These are phyloP conservation scores for Teratosphaeriaceae sp. DNA, from an alignment of 2,329 filamentous ascomycete species.

Conservation along the genomic window DNA sequence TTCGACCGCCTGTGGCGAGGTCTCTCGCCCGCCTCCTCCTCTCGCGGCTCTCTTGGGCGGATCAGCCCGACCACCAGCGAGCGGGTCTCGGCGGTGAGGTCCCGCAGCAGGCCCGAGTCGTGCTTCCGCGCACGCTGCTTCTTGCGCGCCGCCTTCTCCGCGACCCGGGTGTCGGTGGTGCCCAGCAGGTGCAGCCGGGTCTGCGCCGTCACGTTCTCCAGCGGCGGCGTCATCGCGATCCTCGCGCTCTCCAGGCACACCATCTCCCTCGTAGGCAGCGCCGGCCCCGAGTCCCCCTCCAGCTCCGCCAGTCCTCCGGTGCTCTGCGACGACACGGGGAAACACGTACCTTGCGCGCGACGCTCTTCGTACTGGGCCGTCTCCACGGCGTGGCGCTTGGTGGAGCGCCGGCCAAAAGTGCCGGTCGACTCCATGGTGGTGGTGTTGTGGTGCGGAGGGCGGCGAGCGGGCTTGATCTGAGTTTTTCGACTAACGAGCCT, in stretches of 20 bases:
- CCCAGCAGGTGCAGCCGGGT: conserved; percentile 1
- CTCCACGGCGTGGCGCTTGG: background rate
- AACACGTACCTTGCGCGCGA: background rate
- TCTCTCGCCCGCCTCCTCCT: background rate
- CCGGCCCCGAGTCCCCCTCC: background rate
- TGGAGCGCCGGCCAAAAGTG: background rate
- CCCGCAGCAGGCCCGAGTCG: background rate
- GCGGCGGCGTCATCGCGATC: background rate
- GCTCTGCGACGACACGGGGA: background rate
- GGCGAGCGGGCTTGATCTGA: background rate
- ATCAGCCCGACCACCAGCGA: conserved; percentile 1
- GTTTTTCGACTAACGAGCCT: too few species aligned
- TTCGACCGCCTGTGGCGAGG: background rate
- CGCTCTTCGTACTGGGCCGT: background rate
- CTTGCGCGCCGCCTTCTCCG: background rate
- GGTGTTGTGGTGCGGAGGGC: background rate
- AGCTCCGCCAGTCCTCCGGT: background rate
- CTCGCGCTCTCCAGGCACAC: background rate
- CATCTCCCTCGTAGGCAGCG: background rate
- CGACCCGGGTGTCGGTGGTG: background rate
- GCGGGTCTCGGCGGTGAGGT: background rate
- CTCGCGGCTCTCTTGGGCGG: background rate
- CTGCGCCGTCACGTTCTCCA: background rate
- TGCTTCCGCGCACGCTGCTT: background rate
- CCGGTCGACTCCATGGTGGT: background rate